Base-by-base conservation (phyloP, 2,329 filamentous ascomycete genomes). In the Ceratocystis lukuohia region DNA sequence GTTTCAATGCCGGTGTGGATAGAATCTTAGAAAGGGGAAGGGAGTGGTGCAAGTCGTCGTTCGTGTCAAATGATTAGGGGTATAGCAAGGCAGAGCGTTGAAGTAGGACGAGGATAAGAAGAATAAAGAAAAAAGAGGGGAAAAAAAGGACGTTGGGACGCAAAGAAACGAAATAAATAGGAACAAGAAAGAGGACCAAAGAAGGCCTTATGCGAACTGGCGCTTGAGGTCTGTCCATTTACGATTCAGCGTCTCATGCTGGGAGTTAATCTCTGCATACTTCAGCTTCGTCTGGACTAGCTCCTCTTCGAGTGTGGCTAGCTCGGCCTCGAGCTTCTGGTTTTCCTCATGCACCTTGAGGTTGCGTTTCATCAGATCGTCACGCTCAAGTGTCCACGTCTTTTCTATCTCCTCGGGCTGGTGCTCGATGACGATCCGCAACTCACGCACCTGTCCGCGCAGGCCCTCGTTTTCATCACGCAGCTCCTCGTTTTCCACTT, bases 271-370 rank as follows among this genome's bases (percentile, higher is more conserved):
- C 88, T 96, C 91, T 65, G 94, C 94, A 78, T 92, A 91, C 72
- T 85, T 84, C 89, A 99, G 88, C 82, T 99, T 99, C 1, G 91
- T 94, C 74, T 88, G 85, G 69, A 99, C 93, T 70, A 99, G 79
- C 74, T 91, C 86, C 76, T 92, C 89, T 79, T 97, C 94, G 79
- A 97, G 89, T 71, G 96, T 91, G 4, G 84, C 82, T 82, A 96
- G 83, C 72, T 94, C 89, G 73, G 96, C 93, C 76, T 96, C 92
- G 70, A 99, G 78, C 67, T 82, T 84, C 68, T 88, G 82, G 73
- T 97, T 99, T 77, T 96, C 91, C 71, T 96, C 91, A 72, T 97
- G 92, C 6, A 97, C 92, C 72, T 95, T 91, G 69, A 88, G 84
- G 74, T 97, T 97, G 68, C 91, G 85, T 75, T 91, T 86, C 88